Evolutionary conservation across 352 stramenopile genomes (phyloP), one percentile per base, ranked within the genome.

Genomic region (Globisporangium paroecandrum): DNA sequence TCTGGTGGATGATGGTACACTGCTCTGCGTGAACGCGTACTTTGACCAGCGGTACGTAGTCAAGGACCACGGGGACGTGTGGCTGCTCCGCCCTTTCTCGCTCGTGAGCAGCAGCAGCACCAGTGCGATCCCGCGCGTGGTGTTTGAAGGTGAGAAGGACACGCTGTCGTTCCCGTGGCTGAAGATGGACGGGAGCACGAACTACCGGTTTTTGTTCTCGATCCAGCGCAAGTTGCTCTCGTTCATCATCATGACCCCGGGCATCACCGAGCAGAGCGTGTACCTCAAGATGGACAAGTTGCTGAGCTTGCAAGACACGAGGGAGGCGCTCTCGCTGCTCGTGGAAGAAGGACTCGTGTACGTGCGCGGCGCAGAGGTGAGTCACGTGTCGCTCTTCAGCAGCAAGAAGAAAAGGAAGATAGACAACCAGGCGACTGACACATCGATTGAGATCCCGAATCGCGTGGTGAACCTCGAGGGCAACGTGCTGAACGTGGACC

Each of bases 141-240:
- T 91, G 0, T 92, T 91, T 51, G 81, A 91, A 73, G 83, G 73
- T n/a, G 83, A 91, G 63, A 91, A 91, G 69, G 79, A 93, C 58
- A 89, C 78, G 51, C 67, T 91, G 9, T 87, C 85, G 32, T 94
- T 84, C 64, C 86, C 86, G 29, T 94, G 86, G 86, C 74, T 93
- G 29, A 91, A 91, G 68, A 94, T 93, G 86, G 78, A 93, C 62
- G 84, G 86, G 32, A 80, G 75, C 58, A 83, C 79, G 34, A 91
- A 94, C 64, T 84, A 86, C 67, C 77, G 75, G 29, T 94, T 94
- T 60, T 43, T 94, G 18, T 89, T 91, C 29, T 77, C 80, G 27
- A 87, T 94, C 54, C 86, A 94, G 65, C 86, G 86, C 53, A 92
- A 90, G 63, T 56, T 94, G 51, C 66, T 94, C 24, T 60, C 78